Evolutionary conservation across 352 stramenopile species (phyloP).

Genomic region (Blastocystis sp.): DNA sequence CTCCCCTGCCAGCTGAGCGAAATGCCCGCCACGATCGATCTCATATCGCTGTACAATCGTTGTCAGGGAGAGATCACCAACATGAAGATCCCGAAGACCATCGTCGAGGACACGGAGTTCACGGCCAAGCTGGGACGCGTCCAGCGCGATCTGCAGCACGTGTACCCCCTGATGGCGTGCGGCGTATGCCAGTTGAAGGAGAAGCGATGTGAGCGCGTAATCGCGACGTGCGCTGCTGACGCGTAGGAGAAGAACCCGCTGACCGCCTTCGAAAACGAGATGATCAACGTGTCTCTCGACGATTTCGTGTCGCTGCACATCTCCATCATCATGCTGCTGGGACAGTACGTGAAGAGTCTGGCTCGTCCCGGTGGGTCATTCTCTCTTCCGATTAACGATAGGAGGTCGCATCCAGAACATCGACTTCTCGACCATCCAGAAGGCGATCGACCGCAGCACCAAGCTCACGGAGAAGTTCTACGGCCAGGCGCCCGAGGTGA

Average conservation of each 20-base stretch:
- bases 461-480: constrained; percentile 70
- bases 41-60: constrained; percentile 66
- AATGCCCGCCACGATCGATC: constrained; percentile 60
- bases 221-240: neutral
- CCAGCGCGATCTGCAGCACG: constrained; percentile 69
- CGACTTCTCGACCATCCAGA: constrained; percentile 37
- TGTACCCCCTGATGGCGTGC: constrained; percentile 71
- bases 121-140: constrained; percentile 54
- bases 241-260: constrained; percentile 23
- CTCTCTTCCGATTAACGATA: neutral
- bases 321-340: constrained; percentile 71
- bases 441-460: constrained; percentile 64
- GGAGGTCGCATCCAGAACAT: constrained; percentile 54
- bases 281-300: constrained; percentile 69
- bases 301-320: constrained; percentile 71
- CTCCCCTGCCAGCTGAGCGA: constrained; percentile 61
- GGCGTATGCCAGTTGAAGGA: constrained; percentile 70
- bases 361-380: neutral
- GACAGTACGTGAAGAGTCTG: constrained; percentile 69
- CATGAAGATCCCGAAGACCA: constrained; percentile 58
- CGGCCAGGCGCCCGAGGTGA: constrained; percentile 24
- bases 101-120: constrained; percentile 70
- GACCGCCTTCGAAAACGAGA: constrained; percentile 66
- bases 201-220: constrained; percentile 31
- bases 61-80: constrained; percentile 54